A percentile compares a stretch with the other conserved stretches of the same genome.
phyloP scores from a whole-genome alignment of 2,329 filamentous ascomycete genomes.

The Hansfordia pulvinata region DNA sequence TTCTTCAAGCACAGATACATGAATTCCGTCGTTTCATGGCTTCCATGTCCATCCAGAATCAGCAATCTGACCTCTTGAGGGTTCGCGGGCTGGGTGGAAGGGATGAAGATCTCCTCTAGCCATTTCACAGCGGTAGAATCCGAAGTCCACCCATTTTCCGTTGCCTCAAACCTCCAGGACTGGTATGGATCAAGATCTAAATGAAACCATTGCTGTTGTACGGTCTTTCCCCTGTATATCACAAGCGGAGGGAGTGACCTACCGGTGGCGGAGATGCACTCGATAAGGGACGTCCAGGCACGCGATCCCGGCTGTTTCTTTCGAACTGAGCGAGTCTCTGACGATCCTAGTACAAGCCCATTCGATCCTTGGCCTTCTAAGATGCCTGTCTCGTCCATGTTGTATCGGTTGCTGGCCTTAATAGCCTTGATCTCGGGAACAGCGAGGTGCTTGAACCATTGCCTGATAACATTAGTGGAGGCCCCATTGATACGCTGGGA shows the following conservation, averaged over 20 bases:
- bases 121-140: constrained; percentile 7
- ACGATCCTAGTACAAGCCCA: constrained; percentile 4
- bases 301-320: constrained; percentile 5
- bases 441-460: no score
- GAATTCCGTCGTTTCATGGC: constrained; percentile 7
- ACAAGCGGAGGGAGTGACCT: constrained; percentile 5
- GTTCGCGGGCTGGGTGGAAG: constrained; percentile 1
- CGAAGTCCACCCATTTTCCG: constrained; percentile 9
- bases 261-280: constrained; percentile 7
- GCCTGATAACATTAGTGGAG: no score
- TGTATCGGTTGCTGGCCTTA: no score
- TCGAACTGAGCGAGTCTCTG: constrained; percentile 1
- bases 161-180: constrained; percentile 7
- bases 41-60: constrained; percentile 8
- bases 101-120: constrained; percentile 8
- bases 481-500: no score
- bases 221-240: constrained; percentile 9
- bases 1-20: constrained; percentile 7
- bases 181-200: constrained; percentile 3
- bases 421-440: no score
- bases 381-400: constrained; percentile 6
- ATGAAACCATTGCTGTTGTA: constrained; percentile 9
- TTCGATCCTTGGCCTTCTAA: constrained; percentile 2
- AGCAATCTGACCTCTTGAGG: constrained; percentile 4
- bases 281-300: constrained; percentile 7